Base-by-base conservation (phyloP, 1,139 yeast genomes). In the Kodamaea ohmeri region DNA sequence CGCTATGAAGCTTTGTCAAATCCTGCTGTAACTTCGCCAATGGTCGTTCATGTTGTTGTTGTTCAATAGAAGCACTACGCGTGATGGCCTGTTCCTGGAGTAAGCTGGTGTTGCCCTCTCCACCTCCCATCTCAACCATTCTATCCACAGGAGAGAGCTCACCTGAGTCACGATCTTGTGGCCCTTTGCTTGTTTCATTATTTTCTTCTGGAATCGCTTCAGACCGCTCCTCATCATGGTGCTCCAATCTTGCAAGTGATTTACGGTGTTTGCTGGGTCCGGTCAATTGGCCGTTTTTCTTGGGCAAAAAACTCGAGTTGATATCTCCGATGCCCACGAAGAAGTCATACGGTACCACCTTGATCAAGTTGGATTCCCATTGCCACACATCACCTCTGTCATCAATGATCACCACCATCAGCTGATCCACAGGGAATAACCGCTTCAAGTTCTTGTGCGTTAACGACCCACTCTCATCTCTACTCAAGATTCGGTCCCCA, bases 361-460 rank as follows among this genome's bases (percentile, higher is more conserved):
- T 88, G 43, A 92, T 79, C 48, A 92, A 68, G 57, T 92, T 90
- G 18, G 85, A 82, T 48, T 89, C 87, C 98, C 98, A 92, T 55
- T 86, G 88, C 99, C 99, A 92, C 8, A 92, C 98, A 59, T 92
- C 99, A 4, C 97, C 98, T 58, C 99, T 76, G 58, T 92, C 99
- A 60, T 92, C 99, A 44, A 92, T 92, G 33, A 92, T 83, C 2
- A 88, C 95, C 32, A 92, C 98, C 96, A 92, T 86, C 12, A 95
- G 83, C 26, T 95, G 95, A 47, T 92, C 96, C 3, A 92, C 95
- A 0, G 98, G 99, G 55, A 94, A 94, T 37, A 94, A 67, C 44
- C 98, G 70, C 52, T 85, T 83, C 45, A 94, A 68, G 32, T 92
- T 87, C 56, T 94, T 94, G 51, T 87, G 96, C 3, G 95, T 83